Percentiles rank a stretch among this genome's conserved stretches.
Conservation (phyloP, 2,329 filamentous ascomycete species). For the Exserohilum turcica region DNA sequence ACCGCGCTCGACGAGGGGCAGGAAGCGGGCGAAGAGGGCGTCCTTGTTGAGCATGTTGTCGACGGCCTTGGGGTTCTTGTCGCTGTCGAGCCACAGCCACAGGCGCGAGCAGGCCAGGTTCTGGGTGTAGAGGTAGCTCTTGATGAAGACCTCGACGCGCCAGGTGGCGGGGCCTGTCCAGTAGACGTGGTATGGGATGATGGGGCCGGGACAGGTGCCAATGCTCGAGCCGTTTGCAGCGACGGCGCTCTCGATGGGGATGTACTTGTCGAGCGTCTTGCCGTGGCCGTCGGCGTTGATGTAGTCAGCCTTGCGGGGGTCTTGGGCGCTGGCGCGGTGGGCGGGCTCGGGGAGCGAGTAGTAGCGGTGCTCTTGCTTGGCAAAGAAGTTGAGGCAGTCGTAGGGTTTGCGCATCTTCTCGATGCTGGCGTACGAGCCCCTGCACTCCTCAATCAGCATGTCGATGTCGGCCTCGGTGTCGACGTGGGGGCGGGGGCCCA, state of each 20-base stretch:
- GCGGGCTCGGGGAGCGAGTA: constrained; percentile 53
- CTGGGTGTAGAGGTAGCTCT: constrained; percentile 62
- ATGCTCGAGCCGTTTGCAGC: constrained; percentile 48
- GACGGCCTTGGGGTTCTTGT: constrained; percentile 57
- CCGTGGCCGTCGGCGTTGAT: constrained; percentile 50
- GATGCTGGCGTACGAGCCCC: constrained; percentile 58
- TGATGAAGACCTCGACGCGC: constrained; percentile 62
- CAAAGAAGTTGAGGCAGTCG: constrained; percentile 59
- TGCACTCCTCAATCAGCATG: constrained; percentile 58
- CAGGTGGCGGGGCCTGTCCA: constrained; percentile 63
- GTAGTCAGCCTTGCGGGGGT: constrained; percentile 52
- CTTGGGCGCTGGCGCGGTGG: constrained; percentile 49
- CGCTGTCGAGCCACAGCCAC: constrained; percentile 61
- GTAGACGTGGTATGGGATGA: constrained; percentile 62
- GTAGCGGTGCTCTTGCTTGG: constrained; percentile 56
- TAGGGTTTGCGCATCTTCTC: constrained; percentile 62
- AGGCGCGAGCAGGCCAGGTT: constrained; percentile 61
- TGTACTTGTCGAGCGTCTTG: constrained; percentile 48
- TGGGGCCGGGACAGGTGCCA: constrained; percentile 61
- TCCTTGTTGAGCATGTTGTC: constrained; percentile 59
- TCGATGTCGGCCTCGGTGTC: constrained; percentile 61
- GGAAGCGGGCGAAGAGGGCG: constrained; percentile 58
- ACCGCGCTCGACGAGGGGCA: constrained; percentile 59
- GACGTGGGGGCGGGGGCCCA: constrained; percentile 57
- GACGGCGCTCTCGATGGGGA: constrained; percentile 44